Evolutionary conservation across 2,329 filamentous ascomycete species (phyloP).

Genomic region (Rutstroemia sydowiana): DNA sequence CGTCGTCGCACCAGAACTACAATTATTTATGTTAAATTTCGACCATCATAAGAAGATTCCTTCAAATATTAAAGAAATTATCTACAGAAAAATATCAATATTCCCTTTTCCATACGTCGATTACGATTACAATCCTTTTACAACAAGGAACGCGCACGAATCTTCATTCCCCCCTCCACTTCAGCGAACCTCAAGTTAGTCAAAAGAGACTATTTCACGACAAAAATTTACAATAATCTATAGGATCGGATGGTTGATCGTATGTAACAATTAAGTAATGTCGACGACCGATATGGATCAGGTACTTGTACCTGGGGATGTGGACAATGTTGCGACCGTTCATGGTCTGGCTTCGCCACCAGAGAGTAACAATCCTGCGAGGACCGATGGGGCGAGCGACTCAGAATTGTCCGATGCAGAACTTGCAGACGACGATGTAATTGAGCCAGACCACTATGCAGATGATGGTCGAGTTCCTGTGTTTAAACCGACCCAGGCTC

Average conservation of each 20-base stretch:
- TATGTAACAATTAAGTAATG: constrained; percentile 24
- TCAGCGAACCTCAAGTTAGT: constrained; percentile 4
- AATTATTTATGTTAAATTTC: not conserved
- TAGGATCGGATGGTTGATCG: constrained; percentile 15
- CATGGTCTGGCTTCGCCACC: constrained; percentile 51
- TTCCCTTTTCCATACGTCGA: constrained; percentile 1
- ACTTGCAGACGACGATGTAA: constrained; percentile 50
- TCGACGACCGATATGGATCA: constrained; percentile 22
- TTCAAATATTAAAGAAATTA: too few relatives aligned
- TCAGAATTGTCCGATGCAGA: constrained; percentile 62
- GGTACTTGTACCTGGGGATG: constrained; percentile 18
- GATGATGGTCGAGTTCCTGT: constrained; percentile 75
- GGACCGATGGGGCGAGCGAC: constrained; percentile 48
- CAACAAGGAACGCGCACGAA: constrained; percentile 1
- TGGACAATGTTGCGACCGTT: constrained; percentile 8
- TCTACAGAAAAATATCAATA: not conserved
- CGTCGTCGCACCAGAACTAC: not conserved
- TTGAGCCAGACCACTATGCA: constrained; percentile 75
- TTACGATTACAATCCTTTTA: constrained; percentile 1
- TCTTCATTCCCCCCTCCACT: constrained; percentile 7
- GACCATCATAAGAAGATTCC: not conserved
- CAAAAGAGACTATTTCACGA: not conserved
- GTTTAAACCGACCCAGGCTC: constrained; percentile 90
- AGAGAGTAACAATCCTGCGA: constrained; percentile 53
- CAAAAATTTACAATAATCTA: not conserved